These are phyloP conservation scores for Aspergillus novofumigatus DNA, from an alignment of 2,329 filamentous ascomycete genomes.

Conservation along the genomic window DNA sequence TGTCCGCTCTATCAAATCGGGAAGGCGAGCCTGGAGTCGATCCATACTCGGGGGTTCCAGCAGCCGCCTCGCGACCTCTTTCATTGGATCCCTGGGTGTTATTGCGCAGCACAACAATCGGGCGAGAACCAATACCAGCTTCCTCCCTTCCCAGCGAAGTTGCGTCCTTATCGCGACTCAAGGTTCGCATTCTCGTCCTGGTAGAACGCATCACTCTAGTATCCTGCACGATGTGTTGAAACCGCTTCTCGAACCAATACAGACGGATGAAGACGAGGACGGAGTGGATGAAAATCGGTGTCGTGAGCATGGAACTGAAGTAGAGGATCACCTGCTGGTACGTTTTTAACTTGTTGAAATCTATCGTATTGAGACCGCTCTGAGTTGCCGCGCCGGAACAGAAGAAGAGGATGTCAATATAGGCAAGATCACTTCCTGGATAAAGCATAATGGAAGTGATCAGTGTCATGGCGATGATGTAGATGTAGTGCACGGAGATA, in stretches of 20 bases:
- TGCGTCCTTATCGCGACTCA: slow-evolving; percentile 45
- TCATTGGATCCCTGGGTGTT: slow-evolving; percentile 26
- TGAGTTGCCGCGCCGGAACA: slow-evolving; percentile 83
- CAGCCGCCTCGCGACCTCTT: slow-evolving; percentile 8
- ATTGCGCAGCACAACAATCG: slow-evolving; percentile 38
- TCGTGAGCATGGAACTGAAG: slow-evolving; percentile 67
- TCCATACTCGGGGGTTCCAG: slow-evolving; percentile 17
- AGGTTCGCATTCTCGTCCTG: slow-evolving; percentile 56
- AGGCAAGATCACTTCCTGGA: slow-evolving; percentile 59
- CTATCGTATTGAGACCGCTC: slow-evolving; percentile 78
- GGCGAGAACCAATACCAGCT: slow-evolving; percentile 33
- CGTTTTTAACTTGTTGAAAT: slow-evolving; percentile 63
- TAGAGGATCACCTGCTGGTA: slow-evolving; percentile 73
- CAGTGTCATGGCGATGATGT: slow-evolving; percentile 70
- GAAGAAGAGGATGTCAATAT: slow-evolving; percentile 87
- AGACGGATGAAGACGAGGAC: slow-evolving; percentile 87
- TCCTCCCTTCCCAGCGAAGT: slow-evolving; percentile 31
- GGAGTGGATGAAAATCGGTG: slow-evolving; percentile 78
- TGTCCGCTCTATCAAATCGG: slow-evolving; percentile 17
- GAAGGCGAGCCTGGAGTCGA: slow-evolving; percentile 23
- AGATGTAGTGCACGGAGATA: slow-evolving; percentile 58
- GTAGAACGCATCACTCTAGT: slow-evolving; percentile 62
- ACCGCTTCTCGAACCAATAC: slow-evolving; percentile 98
- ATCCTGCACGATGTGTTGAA: slow-evolving; percentile 76
- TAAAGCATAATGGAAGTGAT: slow-evolving; percentile 75